Conservation (phyloP, 345 rosid genomes). For the Aquilaria malaccensis region DNA sequence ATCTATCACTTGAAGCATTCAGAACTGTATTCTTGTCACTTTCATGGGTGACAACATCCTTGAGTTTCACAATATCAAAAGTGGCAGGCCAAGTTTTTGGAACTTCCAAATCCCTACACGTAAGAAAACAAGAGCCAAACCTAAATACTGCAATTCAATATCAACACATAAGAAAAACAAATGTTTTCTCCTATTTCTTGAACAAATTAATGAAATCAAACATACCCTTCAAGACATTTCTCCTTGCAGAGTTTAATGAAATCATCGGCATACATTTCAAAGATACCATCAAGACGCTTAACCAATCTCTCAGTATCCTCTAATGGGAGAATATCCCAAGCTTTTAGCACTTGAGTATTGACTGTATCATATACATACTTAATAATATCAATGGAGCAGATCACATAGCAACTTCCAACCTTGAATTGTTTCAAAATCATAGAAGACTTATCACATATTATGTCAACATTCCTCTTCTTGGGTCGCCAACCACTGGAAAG, state of each 20-base stretch:
- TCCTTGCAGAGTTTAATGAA: constrained; percentile 35
- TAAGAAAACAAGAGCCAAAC: not conserved
- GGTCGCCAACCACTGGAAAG: constrained; percentile 55
- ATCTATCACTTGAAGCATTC: constrained; percentile 10
- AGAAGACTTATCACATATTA: constrained; percentile 22
- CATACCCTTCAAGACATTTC: constrained; percentile 49
- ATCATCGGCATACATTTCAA: constrained; percentile 27
- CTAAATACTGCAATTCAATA: too few relatives aligned
- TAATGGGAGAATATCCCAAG: constrained; percentile 45
- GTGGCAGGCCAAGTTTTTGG: constrained; percentile 33
- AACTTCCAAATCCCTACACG: constrained; percentile 38
- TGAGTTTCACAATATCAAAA: constrained; percentile 19
- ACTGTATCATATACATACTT: constrained; percentile 13
- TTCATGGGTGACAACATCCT: constrained; percentile 14
- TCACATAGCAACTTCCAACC: constrained; percentile 25
- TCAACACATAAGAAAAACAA: not conserved
- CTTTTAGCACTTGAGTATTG: constrained; percentile 38
- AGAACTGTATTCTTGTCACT: constrained; percentile 9
- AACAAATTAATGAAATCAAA: not conserved
- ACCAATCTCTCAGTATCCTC: constrained; percentile 31
- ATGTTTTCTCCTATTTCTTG: not conserved
- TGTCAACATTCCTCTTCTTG: constrained; percentile 25
- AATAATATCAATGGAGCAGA: constrained; percentile 38
- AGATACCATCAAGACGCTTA: constrained; percentile 35
- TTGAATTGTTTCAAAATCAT: constrained; percentile 37